A percentile compares a stretch with the other conserved stretches of the same genome.
Evolutionary conservation across 495 filamentous ascomycete genomes (phyloP).

Genomic region (Tuber microsphaerosporum): DNA sequence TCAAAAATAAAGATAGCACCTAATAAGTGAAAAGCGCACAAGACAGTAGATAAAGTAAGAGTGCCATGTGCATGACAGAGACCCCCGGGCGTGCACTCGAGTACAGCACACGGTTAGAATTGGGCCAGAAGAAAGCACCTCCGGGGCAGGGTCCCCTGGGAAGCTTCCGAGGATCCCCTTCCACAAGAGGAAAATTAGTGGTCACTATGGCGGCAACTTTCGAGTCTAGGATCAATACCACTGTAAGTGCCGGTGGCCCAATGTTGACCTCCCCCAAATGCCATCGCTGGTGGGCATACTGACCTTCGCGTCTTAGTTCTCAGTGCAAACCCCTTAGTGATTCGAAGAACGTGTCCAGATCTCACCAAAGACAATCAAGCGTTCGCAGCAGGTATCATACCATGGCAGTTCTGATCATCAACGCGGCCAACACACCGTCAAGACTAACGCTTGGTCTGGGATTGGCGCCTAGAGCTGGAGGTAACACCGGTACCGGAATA

Average conservation of each 20-base stretch:
- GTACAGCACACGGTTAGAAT: conserved; percentile 30
- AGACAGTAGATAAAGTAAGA: conserved; percentile 40
- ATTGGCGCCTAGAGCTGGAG: conserved; percentile 3
- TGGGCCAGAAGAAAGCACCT: conserved; percentile 16
- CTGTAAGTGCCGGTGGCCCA: conserved; percentile 1
- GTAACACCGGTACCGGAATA: neutral
- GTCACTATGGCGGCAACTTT: conserved; percentile 12
- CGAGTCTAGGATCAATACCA: conserved; percentile 4
- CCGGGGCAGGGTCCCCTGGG: conserved; percentile 7
- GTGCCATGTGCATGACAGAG: conserved; percentile 46
- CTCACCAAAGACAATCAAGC: conserved; percentile 53
- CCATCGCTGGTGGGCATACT: conserved; percentile 32
- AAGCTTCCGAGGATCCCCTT: conserved; percentile 19
- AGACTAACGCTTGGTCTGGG: neutral
- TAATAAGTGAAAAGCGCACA: conserved; percentile 11
- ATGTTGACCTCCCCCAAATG: neutral
- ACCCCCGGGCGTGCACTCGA: conserved; percentile 11
- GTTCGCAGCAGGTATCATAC: conserved; percentile 51
- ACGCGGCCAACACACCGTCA: conserved; percentile 42
- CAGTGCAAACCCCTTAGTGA: conserved; percentile 54
- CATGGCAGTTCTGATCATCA: conserved; percentile 21
- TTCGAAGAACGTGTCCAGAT: conserved; percentile 50
- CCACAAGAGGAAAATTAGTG: conserved; percentile 6
- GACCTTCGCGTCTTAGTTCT: conserved; percentile 50
- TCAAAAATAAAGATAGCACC: neutral